Base-by-base conservation (phyloP, 116 monocot species). In the Zostera marina region DNA sequence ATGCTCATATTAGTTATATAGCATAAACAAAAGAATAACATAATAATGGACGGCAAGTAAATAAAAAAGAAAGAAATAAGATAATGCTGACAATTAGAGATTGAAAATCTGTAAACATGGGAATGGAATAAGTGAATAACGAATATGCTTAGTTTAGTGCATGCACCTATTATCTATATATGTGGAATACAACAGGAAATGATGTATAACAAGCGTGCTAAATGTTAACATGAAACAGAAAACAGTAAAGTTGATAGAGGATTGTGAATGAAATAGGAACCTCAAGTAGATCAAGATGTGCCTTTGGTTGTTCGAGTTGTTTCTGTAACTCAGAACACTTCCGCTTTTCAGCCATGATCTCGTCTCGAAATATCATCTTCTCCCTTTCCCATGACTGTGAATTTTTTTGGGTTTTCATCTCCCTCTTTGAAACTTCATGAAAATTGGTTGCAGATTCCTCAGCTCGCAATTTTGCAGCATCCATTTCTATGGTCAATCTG, bases 401-500 rank as follows among this genome's bases (percentile, higher is more conserved):
- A 38, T 72, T 79, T 55, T 88, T 88, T 25, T 53, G 58, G 41
- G 58, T 81, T 64, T 71, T 73, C 64, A 66, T 54, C 75, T 94
- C 88, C 74, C 84, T 88, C 60, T 44, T 77, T 11, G 73, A 79
- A 43, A 81, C 73, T 70, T 84, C 79, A 39, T 70, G 70, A 71
- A 76, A 82, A 64, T 61, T 82, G 19, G 78, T 62, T 38, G 88
- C 88, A 19, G 84, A 81, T 57, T 81, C 73, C 15, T 53, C 67
- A 17, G 94, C 84, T n/a, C 49, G 70, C 26, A 75, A 54, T 73
- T 84, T 88, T 38, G 84, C 94, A 59, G 71, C 69, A 56, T 88
- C 84, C 94, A 94, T 77, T 44, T 81, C 77, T 10, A 71, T 71
- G 47, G 84, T 84, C 23, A 94, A 72, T 20, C 79, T 68, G 23